These are phyloP conservation scores for Acaromyces ingoldii DNA, from an alignment of 1,284 basidiomycete genomes.

Conservation along the genomic window DNA sequence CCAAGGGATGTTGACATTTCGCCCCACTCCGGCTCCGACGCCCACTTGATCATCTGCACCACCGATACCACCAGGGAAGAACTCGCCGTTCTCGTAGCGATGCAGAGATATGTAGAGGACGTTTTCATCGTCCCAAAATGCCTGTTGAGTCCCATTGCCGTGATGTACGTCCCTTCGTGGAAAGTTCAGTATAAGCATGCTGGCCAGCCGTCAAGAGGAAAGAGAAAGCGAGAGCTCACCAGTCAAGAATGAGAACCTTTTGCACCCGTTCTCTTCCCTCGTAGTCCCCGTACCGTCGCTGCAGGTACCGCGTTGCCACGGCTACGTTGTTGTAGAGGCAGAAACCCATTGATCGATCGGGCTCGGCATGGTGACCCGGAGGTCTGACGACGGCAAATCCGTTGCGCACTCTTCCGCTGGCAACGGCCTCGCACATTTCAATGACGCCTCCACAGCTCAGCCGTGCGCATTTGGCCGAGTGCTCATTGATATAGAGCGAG, in stretches of 20 bases:
- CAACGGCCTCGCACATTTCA: conserved; percentile 81
- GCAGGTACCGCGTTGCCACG: conserved; percentile 63
- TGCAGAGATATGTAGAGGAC: conserved; percentile 96
- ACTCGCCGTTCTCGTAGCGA: conserved; percentile 73
- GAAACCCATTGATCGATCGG: conserved; percentile 96
- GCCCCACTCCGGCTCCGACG: conserved; percentile 66
- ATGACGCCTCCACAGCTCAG: conserved; percentile 92
- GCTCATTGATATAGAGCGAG: conserved; percentile 84
- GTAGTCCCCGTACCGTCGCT: conserved; percentile 61
- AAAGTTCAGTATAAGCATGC: conserved; percentile 16
- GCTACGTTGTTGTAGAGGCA: conserved; percentile 99
- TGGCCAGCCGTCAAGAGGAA: too few relatives aligned
- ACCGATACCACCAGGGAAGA: conserved; percentile 88
- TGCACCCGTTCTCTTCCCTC: conserved; percentile 55
- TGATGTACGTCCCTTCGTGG: conserved; percentile 87
- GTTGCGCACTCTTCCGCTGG: conserved; percentile 73
- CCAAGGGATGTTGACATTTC: conserved; percentile 95
- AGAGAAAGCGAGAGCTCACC: conserved; percentile 68
- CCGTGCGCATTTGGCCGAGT: conserved; percentile 76
- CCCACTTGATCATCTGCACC: conserved; percentile 81
- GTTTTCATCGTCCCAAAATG: conserved; percentile 83
- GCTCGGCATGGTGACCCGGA: conserved; percentile 97
- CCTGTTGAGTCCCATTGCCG: conserved; percentile 93
- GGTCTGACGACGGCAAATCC: conserved; percentile 92
- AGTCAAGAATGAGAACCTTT: conserved; percentile 87